Evolutionary conservation across 83 land plant species (phyloP), one percentile per base, ranked within the genome.

Genomic region (Thuja plicata): DNA sequence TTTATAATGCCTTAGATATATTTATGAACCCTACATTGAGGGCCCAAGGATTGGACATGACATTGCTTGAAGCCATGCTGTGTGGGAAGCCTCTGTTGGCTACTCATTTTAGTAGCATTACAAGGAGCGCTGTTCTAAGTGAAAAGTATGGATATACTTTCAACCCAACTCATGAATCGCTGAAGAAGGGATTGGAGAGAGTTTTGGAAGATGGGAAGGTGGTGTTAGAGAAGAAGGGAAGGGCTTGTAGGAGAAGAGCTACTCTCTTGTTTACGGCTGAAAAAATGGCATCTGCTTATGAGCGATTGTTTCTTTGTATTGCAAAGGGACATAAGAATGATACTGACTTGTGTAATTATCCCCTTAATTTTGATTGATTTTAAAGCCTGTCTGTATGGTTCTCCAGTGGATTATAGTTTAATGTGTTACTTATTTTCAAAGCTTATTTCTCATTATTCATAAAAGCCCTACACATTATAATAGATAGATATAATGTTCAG

Each of bases 11-110:
- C 8, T 89, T 96, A 3, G 97, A 96, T 90, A 90, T 94, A 7
- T 96, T 93, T 87, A 90, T 95, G 19, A 95, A 96, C 81, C 98
- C 98, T 1, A 97, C 98, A 12, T 89, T 97, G 73, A 89, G 98
- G 88, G 91, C 98, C 11, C 98, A 97, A 76, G 98, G 98, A 10
- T 85, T 97, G 87, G 97, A 95, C 74, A 94, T 91, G 70, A 97
- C 97, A 3, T 78, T 94, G 21, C 66, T 95, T 11, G 97, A 97
- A 88, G 96, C 98, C 9, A 97, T 97, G 97, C 90, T 94, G 12
- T 92, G 92, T 35, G 97, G 96, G 12, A 94, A 92, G 84, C 91
- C 98, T 8, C 79, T 95, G 8, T 91, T 94, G 87, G 97, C 94
- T 8, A 95, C 98, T 16, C 89, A 90, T 80, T 92, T 95, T 54